Evolutionary conservation across 1,139 yeast species (phyloP), one percentile per base, ranked within the genome.

Genomic region (Groenewaldozyma sp.): DNA sequence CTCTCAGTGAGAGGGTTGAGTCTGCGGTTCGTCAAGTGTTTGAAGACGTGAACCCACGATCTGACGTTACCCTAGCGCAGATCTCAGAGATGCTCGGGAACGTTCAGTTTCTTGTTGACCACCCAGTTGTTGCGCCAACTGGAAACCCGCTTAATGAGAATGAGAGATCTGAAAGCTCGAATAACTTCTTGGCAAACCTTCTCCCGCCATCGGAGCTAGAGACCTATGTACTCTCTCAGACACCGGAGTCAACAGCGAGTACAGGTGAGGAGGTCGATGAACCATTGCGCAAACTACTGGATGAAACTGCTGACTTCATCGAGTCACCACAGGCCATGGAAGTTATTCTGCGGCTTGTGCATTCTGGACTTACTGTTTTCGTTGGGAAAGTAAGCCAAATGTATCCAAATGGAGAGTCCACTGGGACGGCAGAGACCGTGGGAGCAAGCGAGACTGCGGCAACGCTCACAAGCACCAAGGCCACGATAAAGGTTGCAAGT

Each of bases 11-110:
- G 36, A 60, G 71, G 28, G 74, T 86, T 26, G 76, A 76, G 53
- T 59, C 61, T 1, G 67, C 74, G 3, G 93, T 88, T 3, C 65
- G 65, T 28, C 67, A 67, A 27, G 78, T 77, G 31, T 86, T 87
- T 58, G 73, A 69, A 20, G 65, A 65, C 17, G 65, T 83, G 29
- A 78, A 76, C 50, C 94, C 95, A 27, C 73, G 87, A 48, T 74
- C 82, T 19, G 88, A 80, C 50, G 60, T 87, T 39, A 62, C 80
- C 1, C 60, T 79, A 19, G 73, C 69, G 22, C 79, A 81, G 45
- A 78, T 87, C 53, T 72, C 70, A 3, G 56, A 60, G n/a, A 58
- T 73, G 27, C 48, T 74, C 28, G 67, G 65, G 28, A 59, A 60
- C 38, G 63, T 68, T 11, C 76, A 71, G 47, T 55, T 51, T 39